Conservation (phyloP, 2,329 filamentous ascomycete genomes). For the Alternaria sp. region DNA sequence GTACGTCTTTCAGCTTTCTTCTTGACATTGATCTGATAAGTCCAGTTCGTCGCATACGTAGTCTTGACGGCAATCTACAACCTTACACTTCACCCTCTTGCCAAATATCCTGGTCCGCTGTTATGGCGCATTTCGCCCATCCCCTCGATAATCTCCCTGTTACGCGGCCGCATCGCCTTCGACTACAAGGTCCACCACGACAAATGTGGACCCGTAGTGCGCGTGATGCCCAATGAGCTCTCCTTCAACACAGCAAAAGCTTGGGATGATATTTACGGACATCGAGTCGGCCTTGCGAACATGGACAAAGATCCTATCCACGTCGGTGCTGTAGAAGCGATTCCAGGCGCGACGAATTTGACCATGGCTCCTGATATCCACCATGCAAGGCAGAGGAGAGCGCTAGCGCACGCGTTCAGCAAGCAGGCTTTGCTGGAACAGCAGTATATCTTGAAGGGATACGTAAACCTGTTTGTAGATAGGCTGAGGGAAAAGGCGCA, state of each 20-base stretch:
- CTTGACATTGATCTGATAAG: slow-evolving; percentile 5
- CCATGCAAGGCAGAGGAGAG: slow-evolving; percentile 49
- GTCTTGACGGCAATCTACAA: slow-evolving; percentile 33
- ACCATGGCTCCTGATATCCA: slow-evolving; percentile 48
- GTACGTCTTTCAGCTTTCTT: slow-evolving; percentile 16
- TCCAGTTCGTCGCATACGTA: slow-evolving; percentile 30
- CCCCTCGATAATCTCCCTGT: slow-evolving; percentile 34
- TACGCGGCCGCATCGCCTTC: slow-evolving; percentile 37
- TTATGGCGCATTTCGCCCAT: slow-evolving; percentile 39
- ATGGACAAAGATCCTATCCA: slow-evolving; percentile 46
- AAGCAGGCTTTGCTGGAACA: slow-evolving; percentile 51
- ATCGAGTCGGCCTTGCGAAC: slow-evolving; percentile 39
- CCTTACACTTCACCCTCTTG: slow-evolving; percentile 39
- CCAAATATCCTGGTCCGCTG: slow-evolving; percentile 39
- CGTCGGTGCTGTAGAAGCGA: slow-evolving; percentile 44
- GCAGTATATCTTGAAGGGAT: slow-evolving; percentile 48
- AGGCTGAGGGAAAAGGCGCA: slow-evolving; percentile 46
- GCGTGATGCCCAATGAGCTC: slow-evolving; percentile 44
- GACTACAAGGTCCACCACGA: slow-evolving; percentile 42
- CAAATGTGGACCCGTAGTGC: slow-evolving; percentile 44
- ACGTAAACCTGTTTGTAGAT: slow-evolving; percentile 51
- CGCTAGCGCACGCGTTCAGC: slow-evolving; percentile 51
- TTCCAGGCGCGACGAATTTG: slow-evolving; percentile 46
- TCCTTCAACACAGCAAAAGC: slow-evolving; percentile 42
- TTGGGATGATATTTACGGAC: slow-evolving; percentile 45